phyloP scores from a whole-genome alignment of 345 rosid species.

The Trapa bicornis region DNA sequence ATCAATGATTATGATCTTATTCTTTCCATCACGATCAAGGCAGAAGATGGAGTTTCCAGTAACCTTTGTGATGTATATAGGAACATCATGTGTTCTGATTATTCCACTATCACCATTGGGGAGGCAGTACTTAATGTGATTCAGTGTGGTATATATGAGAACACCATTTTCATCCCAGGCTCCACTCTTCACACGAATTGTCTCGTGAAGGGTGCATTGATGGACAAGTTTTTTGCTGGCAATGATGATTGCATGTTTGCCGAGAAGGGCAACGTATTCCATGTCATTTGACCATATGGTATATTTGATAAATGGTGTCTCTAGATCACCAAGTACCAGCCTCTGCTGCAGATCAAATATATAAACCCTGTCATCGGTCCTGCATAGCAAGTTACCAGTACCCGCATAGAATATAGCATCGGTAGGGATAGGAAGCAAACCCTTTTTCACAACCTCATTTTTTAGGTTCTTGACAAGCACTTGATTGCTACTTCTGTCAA shows the following conservation, averaged over 20 bases:
- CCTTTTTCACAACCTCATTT: constrained; percentile 73
- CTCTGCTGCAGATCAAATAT: constrained; percentile 87
- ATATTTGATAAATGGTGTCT: constrained; percentile 63
- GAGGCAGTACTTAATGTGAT: no score
- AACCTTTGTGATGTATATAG: constrained; percentile 73
- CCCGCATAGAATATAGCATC: constrained; percentile 93
- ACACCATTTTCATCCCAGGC: constrained; percentile 96
- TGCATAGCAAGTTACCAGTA: constrained; percentile 69
- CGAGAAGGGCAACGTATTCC: constrained; percentile 88
- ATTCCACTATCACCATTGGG: constrained; percentile 1
- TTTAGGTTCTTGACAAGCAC: constrained; percentile 28
- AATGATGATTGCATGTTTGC: constrained; percentile 79
- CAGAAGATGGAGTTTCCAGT: constrained; percentile 54
- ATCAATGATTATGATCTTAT: constrained; percentile 48
- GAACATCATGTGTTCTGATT: constrained; percentile 71
- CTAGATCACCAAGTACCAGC: constrained; percentile 73
- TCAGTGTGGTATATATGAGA: constrained; percentile 38
- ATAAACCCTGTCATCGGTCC: constrained; percentile 76
- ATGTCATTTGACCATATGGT: constrained; percentile 88
- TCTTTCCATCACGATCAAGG: constrained; percentile 87
- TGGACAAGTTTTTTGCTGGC: constrained; percentile 40
- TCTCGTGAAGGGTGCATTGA: constrained; percentile 56
- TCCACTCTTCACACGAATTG: constrained; percentile 86
- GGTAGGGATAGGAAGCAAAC: constrained; percentile 51
- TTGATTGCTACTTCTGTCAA: no score